Percentiles rank a stretch among this genome's conserved stretches.
phyloP scores from a whole-genome alignment of 371 early-diverging fungal species.

The Mortierella sp. region DNA sequence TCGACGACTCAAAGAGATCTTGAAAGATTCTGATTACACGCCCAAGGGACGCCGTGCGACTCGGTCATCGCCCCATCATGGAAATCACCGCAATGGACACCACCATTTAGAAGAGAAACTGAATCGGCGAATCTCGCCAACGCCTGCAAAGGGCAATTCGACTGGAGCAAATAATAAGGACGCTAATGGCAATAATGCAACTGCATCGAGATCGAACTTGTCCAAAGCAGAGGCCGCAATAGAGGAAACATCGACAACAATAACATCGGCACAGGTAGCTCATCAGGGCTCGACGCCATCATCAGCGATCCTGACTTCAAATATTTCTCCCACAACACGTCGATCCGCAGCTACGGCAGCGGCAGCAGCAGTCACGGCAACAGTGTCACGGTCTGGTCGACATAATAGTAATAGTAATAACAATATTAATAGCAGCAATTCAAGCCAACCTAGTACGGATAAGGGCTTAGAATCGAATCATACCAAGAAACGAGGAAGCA shows the following conservation, averaged over 20 bases:
- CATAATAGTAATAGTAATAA: conserved; percentile 14
- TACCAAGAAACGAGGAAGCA: conserved; percentile 32
- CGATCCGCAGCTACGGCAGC: conserved; percentile 53
- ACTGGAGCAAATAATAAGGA: conserved; percentile 3
- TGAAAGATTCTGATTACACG: conserved; percentile 38
- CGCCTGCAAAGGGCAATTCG: conserved; percentile 4
- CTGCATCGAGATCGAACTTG: neutral
- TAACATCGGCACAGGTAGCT: neutral
- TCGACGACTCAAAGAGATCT: conserved; percentile 41
- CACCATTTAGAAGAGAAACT: conserved; percentile 33
- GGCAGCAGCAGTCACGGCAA: conserved; percentile 43
- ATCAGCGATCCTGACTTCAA: conserved; percentile 44
- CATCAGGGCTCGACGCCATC: conserved; percentile 40
- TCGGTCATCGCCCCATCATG: conserved; percentile 41
- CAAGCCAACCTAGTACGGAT: conserved; percentile 9
- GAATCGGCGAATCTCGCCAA: conserved; percentile 19
- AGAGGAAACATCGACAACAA: conserved; percentile 2
- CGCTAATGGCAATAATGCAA: neutral
- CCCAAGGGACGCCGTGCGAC: conserved; percentile 50
- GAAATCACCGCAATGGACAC: conserved; percentile 19
- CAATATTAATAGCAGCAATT: conserved; percentile 1
- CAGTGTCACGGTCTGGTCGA: conserved; percentile 31
- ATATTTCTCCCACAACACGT: conserved; percentile 41
- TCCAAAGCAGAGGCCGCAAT: conserved; percentile 3
- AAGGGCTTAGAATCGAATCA: conserved; percentile 13